Conservation (phyloP, 495 filamentous ascomycete genomes). For the Penicillium silybi region DNA sequence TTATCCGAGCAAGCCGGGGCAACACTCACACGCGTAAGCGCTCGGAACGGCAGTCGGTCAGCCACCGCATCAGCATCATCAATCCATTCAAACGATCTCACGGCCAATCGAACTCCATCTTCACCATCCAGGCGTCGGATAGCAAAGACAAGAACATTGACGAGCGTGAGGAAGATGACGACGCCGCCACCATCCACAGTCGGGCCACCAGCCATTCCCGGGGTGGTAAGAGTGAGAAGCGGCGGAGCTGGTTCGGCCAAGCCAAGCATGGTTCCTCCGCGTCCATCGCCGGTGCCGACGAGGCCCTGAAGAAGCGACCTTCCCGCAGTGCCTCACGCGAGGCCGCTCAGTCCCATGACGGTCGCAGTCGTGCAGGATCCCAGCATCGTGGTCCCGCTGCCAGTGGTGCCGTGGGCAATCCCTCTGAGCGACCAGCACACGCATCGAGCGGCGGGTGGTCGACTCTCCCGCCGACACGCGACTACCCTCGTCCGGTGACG, state of each 20-base stretch:
- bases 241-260: conserved; percentile 42
- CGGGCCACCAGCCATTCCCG: conserved; percentile 39
- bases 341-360: conserved; percentile 31
- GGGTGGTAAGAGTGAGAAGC: conserved; percentile 34
- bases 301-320: conserved; percentile 26
- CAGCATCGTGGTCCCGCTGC: conserved; percentile 24
- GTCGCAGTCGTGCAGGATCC: conserved; percentile 29
- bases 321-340: conserved; percentile 33
- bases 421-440: conserved; percentile 20
- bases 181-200: conserved; percentile 43
- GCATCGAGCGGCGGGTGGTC: conserved; percentile 36
- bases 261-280: conserved; percentile 36
- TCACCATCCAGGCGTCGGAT: conserved; percentile 29
- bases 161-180: conserved; percentile 32
- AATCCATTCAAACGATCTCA: conserved; percentile 47
- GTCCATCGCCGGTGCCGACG: conserved; percentile 30
- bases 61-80: conserved; percentile 47
- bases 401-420: conserved; percentile 10
- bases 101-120: conserved; percentile 32
- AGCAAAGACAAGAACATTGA: conserved; percentile 21
- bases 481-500: conserved; percentile 37
- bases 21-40: conserved; percentile 33
- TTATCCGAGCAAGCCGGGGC: conserved; percentile 29
- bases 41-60: conserved; percentile 38
- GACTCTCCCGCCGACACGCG: conserved; percentile 35